These are phyloP conservation scores for Plantago coronopus DNA, from an alignment of 305 asterid genomes.

Conservation along the genomic window DNA sequence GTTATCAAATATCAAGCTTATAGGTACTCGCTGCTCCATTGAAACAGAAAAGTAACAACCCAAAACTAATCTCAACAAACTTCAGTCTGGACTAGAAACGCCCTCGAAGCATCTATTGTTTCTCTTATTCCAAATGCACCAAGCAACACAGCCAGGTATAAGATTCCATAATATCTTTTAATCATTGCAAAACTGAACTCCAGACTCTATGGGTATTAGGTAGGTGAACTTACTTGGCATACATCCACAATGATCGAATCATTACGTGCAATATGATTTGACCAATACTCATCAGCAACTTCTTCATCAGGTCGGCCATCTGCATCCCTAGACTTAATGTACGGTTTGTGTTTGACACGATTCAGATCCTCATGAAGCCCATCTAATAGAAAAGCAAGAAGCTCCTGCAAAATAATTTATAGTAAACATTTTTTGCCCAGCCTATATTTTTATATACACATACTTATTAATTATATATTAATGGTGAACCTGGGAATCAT, in stretches of 20 bases:
- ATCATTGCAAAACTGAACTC: slow-evolving; percentile 10
- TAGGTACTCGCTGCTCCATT: too few relatives aligned
- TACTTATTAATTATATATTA: slow-evolving; percentile 16
- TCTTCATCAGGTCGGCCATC: slow-evolving; percentile 97
- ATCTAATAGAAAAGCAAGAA: slow-evolving; percentile 96
- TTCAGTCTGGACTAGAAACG: too few relatives aligned
- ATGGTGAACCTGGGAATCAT: slow-evolving; percentile 85
- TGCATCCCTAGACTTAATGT: slow-evolving; percentile 87
- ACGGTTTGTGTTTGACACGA: slow-evolving; percentile 95
- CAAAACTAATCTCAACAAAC: too few relatives aligned
- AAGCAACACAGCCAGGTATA: too few relatives aligned
- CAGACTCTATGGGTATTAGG: slow-evolving; percentile 9
- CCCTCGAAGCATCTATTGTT: too few relatives aligned
- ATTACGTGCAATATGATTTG: slow-evolving; percentile 97
- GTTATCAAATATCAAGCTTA: too few relatives aligned
- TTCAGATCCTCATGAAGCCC: slow-evolving; percentile 99
- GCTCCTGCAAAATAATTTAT: slow-evolving; percentile 60
- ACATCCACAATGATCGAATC: slow-evolving; percentile 98
- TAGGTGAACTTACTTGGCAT: slow-evolving; percentile 71
- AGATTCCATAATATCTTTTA: too few relatives aligned
- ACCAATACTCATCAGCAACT: slow-evolving; percentile 99
- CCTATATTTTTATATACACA: slow-evolving; percentile 24
- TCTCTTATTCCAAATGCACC: too few relatives aligned
- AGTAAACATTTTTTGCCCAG: slow-evolving; percentile 17
- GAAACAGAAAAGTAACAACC: too few relatives aligned